Evolutionary conservation across 1,284 basidiomycete genomes (phyloP), one percentile per base, ranked within the genome.

Genomic region (Vanrija pseudolonga): DNA sequence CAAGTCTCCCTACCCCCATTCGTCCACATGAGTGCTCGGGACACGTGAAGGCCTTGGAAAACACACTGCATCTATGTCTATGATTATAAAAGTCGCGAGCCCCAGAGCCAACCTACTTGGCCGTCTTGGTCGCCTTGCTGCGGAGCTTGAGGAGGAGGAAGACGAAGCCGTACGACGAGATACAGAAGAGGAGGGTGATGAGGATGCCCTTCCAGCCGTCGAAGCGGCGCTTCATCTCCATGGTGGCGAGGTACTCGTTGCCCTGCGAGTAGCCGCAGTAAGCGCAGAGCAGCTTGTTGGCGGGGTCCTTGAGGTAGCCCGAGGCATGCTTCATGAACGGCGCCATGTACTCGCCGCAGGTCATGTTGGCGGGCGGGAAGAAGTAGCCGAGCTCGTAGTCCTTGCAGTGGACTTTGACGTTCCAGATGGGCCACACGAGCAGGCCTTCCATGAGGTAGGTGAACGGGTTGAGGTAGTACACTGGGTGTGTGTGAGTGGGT

Each of bases 391-490:
- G 71, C 55, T 77, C 76, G 23, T 55, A 23, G 5, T 61, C 53
- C 36, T 57, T 56, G 60, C 76, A 78, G 42, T 64, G 50, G 48
- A 71, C 67, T 1, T 57, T 51, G 18, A 61, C 62, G 55, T 72
- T 60, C 62, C 68, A 67, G 17, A 72, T 45, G 32, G 64, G 60
- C 24, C 59, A 61, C 36, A 57, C 57, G 43, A 66, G 36, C n/a
- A 69, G 57, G 20, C 63, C 69, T 17, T 69, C 67, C 36, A 73
- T 66, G 40, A 71, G 56, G 54, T 67, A 71, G 38, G 63, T 66
- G 64, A 71, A 68, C 7, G 68, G 69, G 57, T 71, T 61, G 60
- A 72, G 51, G 58, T 68, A 73, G 57, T 69, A 68, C 12, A 68
- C 54, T 32, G 32, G 32, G 26, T 9, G 32, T 12, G 32, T 32